Evolutionary conservation across 108 stramenopile species (phyloP).

Genomic region (Nannochloropsis gaditana): DNA sequence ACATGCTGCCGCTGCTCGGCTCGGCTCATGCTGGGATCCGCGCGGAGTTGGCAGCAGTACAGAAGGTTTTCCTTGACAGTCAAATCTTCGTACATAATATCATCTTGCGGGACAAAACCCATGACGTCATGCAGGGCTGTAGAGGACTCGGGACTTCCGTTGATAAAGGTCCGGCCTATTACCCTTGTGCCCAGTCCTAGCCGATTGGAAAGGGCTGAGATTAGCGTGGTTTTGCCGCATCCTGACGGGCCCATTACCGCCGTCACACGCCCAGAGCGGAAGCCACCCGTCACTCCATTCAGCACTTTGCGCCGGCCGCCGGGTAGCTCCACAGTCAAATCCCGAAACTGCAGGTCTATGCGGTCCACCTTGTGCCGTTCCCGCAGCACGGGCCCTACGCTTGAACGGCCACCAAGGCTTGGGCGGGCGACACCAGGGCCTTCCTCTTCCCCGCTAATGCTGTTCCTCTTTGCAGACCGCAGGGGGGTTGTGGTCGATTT

Average conservation of each 20-base stretch:
- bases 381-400: neutral
- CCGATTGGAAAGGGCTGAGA: neutral
- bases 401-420: neutral
- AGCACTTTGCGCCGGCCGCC: neutral
- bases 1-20: slow-evolving; percentile 19
- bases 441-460: neutral
- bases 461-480: neutral
- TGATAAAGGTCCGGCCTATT: neutral
- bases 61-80: slow-evolving; percentile 22
- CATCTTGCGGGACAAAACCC: slow-evolving; percentile 34
- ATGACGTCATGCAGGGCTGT: slow-evolving; percentile 22
- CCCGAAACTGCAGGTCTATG: neutral
- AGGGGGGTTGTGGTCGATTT: neutral
- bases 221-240: neutral
- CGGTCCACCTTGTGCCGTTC: neutral
- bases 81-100: slow-evolving; percentile 31
- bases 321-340: neutral
- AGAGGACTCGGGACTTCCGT: neutral
- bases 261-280: neutral
- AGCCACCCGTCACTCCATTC: neutral
- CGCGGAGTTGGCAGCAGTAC: slow-evolving; percentile 1
- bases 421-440: neutral
- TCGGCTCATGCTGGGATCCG: neutral
- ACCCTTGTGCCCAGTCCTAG: neutral
- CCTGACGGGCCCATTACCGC: neutral